Conservation (phyloP, 2,329 filamentous ascomycete species). For the Paecilomyces sp. region DNA sequence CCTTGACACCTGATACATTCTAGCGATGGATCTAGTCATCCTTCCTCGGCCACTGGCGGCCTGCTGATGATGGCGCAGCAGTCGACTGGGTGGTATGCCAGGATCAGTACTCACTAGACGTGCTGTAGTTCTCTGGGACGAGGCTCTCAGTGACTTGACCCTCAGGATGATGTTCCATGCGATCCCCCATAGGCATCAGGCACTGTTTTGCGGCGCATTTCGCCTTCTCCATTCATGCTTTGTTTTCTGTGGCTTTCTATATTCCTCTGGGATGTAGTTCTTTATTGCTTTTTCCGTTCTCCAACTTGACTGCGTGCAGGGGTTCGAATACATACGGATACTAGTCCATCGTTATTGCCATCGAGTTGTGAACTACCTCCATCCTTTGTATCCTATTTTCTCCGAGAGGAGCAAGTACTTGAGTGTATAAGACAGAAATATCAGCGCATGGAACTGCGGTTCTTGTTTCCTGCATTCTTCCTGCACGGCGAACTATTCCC, state of each 20-base stretch:
- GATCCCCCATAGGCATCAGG: not conserved
- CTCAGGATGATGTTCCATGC: not conserved
- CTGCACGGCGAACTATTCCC: not conserved
- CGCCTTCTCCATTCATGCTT: not conserved
- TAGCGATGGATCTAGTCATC: not conserved
- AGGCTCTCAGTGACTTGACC: not conserved
- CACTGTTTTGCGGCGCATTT: not conserved
- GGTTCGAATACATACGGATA: not conserved
- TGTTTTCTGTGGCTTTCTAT: not conserved
- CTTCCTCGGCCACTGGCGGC: not conserved
- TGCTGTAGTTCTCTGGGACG: not conserved
- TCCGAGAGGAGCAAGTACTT: not conserved
- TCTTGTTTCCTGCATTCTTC: not conserved
- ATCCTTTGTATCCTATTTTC: not conserved
- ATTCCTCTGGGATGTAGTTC: not conserved
- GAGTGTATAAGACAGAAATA: not conserved
- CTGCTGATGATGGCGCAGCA: not conserved
- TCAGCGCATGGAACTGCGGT: not conserved
- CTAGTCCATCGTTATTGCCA: not conserved
- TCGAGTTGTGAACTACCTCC: not conserved
- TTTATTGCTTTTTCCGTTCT: not conserved
- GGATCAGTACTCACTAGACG: not conserved
- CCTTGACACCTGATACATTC: not conserved
- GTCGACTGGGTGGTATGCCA: not conserved
- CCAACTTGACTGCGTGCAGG: not conserved